Conservation (phyloP, 176 grass and related monocot genomes). For the Rhipidocladum racemiflorum region DNA sequence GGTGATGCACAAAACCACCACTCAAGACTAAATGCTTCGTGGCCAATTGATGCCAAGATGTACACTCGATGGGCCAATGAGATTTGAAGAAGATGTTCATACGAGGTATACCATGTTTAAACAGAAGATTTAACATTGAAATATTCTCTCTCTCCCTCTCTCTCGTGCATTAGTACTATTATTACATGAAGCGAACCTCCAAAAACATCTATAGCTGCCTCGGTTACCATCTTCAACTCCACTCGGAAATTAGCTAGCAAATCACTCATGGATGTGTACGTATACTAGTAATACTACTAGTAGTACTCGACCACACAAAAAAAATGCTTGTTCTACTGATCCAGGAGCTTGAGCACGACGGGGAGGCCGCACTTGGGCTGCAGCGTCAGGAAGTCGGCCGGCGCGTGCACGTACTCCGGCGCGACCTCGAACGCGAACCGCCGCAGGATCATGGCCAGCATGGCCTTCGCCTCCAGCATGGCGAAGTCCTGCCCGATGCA, state of each 20-base stretch:
- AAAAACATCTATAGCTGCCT: neutral
- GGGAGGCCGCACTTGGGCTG: conserved; percentile 45
- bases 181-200: no score
- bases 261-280: neutral
- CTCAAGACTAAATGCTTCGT: no score
- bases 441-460: conserved; percentile 40
- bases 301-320: no score
- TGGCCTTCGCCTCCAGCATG: conserved; percentile 50
- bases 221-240: neutral
- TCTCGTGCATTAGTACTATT: no score
- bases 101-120: no score
- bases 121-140: no score
- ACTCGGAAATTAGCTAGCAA: neutral
- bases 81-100: no score
- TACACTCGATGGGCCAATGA: no score
- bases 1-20: no score
- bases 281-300: neutral
- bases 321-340: neutral
- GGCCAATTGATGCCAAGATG: no score
- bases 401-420: conserved; percentile 58
- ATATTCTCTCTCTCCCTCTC: no score
- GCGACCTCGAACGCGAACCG: conserved; percentile 43
- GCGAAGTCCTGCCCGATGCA: conserved; percentile 64
- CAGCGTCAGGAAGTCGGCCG: conserved; percentile 31
- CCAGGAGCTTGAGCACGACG: conserved; percentile 30